A percentile compares a stretch with the other conserved stretches of the same genome.
Evolutionary conservation across 257 asterid species (phyloP).

Genomic region (Solanum piurae): DNA sequence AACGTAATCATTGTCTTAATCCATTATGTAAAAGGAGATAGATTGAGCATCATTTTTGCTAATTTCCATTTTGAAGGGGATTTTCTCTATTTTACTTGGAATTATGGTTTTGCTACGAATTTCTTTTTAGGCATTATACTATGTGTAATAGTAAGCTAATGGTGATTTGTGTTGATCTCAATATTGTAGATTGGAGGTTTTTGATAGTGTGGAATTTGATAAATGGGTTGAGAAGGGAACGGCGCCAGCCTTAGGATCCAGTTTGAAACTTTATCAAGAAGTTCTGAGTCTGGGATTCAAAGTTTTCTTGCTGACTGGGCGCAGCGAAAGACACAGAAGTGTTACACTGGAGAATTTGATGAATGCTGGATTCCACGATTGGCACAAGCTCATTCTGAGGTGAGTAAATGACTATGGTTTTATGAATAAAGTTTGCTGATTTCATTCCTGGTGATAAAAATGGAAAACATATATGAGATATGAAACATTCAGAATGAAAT

Average conservation of each 20-base stretch:
- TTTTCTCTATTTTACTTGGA: not conserved
- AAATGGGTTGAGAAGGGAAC: conserved; percentile 78
- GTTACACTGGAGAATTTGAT: conserved; percentile 53
- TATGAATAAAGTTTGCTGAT: not conserved
- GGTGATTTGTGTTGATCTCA: not conserved
- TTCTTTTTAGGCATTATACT: not conserved
- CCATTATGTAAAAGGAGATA: not conserved
- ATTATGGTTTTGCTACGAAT: not conserved
- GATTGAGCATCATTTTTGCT: not conserved
- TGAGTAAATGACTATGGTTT: conserved; percentile 1
- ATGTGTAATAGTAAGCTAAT: conserved; percentile 32
- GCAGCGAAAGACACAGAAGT: conserved; percentile 53
- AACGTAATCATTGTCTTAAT: not conserved
- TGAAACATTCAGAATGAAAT: not conserved
- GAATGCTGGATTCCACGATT: conserved; percentile 52
- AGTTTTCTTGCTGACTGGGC: conserved; percentile 61
- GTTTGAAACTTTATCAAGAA: conserved; percentile 65
- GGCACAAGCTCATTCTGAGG: conserved; percentile 80
- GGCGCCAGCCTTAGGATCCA: conserved; percentile 48
- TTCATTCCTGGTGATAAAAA: not conserved
- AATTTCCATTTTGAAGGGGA: not conserved
- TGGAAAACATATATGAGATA: not conserved
- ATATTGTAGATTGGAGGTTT: conserved; percentile 52
- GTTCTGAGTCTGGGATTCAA: conserved; percentile 50
- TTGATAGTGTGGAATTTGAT: conserved; percentile 48